Conservation (phyloP, 768 basidiomycete genomes). For the Strobilomyces confusus region DNA sequence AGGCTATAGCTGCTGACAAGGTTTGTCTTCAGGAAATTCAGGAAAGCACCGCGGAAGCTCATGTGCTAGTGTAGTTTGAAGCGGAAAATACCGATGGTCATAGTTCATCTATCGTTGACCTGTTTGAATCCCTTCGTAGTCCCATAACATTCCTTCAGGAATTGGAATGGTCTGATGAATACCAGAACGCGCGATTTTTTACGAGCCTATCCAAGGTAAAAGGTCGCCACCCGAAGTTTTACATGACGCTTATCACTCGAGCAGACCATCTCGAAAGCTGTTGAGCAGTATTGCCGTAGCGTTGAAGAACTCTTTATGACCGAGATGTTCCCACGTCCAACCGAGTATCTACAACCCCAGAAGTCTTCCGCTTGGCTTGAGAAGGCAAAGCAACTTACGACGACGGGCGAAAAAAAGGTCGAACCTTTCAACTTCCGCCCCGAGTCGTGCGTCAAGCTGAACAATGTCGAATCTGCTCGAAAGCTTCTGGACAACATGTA, state of each 20-base stretch:
- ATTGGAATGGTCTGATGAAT: slow-evolving; percentile 88
- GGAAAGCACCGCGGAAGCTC: not conserved
- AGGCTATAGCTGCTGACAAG: slow-evolving; percentile 84
- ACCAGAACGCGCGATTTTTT: slow-evolving; percentile 85
- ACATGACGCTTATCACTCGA: not conserved
- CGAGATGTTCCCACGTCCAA: slow-evolving; percentile 90
- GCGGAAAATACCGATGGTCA: slow-evolving; percentile 76
- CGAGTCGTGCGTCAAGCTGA: slow-evolving; percentile 94
- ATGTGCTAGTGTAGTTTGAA: slow-evolving; percentile 53
- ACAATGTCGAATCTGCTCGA: slow-evolving; percentile 92
- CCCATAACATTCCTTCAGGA: slow-evolving; percentile 86
- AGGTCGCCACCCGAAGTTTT: not conserved
- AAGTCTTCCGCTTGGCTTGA: slow-evolving; percentile 88
- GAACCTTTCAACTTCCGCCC: slow-evolving; percentile 94
- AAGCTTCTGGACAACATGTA: slow-evolving; percentile 93
- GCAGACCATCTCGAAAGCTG: slow-evolving; percentile 85
- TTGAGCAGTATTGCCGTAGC: slow-evolving; percentile 87
- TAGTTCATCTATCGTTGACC: slow-evolving; percentile 95
- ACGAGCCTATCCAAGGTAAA: slow-evolving; percentile 84
- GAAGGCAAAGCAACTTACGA: slow-evolving; percentile 74
- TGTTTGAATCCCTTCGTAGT: slow-evolving; percentile 91
- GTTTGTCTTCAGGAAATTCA: slow-evolving; percentile 35
- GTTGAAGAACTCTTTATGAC: slow-evolving; percentile 87
- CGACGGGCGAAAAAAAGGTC: slow-evolving; percentile 81
- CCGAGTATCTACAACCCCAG: slow-evolving; percentile 76